Evolutionary conservation across 2,329 filamentous ascomycete species (phyloP).

Genomic region (Tolypocladium ovalisporum): DNA sequence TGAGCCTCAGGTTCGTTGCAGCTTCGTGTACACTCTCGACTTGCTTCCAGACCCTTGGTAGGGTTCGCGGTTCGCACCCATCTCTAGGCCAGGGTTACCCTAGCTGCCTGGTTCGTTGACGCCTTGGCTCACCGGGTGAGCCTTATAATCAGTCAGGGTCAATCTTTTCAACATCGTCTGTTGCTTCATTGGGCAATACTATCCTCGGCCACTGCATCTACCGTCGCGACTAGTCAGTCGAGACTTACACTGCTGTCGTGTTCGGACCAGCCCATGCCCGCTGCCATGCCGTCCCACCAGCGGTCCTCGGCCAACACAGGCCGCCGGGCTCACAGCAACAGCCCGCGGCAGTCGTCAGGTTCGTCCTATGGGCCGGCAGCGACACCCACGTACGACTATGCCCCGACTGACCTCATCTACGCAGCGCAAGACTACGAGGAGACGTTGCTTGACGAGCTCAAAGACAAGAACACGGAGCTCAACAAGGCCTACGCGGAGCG

Average conservation of each 20-base stretch:
- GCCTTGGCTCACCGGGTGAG: neutral
- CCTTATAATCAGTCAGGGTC: neutral
- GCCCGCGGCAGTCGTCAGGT: neutral
- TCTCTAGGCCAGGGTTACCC: neutral
- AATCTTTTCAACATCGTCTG: neutral
- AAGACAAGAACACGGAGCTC: constrained; percentile 12
- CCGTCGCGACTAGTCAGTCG: neutral
- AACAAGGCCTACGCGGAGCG: constrained; percentile 11
- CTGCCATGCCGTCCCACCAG: constrained; percentile 6
- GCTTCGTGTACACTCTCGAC: neutral
- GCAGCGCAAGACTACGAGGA: constrained; percentile 5
- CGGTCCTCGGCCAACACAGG: constrained; percentile 8
- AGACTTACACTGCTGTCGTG: too few species aligned
- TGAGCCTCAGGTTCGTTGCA: neutral
- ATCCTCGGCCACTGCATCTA: too few species aligned
- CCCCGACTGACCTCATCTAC: constrained; percentile 1
- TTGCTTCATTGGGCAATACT: neutral
- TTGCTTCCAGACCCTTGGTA: neutral
- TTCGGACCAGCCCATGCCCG: too few species aligned
- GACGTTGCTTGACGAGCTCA: constrained; percentile 9
- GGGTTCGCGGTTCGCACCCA: neutral
- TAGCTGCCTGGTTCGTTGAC: neutral
- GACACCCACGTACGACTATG: neutral
- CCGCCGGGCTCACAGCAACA: constrained; percentile 4
- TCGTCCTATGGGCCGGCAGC: neutral